A percentile compares a stretch with the other conserved stretches of the same genome.
phyloP scores from a whole-genome alignment of 192 early-diverging fungal species.

The Dissophora globulifera region DNA sequence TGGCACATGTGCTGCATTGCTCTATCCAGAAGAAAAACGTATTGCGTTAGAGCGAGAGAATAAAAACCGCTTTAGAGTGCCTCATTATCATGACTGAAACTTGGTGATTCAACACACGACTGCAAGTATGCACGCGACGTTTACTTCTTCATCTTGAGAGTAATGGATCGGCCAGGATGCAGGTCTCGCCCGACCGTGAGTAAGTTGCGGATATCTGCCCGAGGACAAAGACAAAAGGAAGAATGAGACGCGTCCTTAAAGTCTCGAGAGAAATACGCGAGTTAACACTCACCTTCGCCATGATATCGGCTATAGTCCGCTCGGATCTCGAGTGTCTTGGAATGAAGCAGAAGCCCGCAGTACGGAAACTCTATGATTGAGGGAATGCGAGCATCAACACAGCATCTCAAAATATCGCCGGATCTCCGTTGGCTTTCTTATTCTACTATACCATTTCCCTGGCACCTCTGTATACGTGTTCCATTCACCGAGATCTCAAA shows the following conservation, averaged over 20 bases:
- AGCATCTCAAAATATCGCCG: not conserved
- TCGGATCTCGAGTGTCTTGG: constrained; percentile 70
- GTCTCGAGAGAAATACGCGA: too few species aligned
- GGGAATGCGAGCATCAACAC: too few species aligned
- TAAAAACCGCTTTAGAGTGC: too few species aligned
- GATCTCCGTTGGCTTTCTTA: too few species aligned
- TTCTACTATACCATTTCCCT: constrained; percentile 25
- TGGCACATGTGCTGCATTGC: constrained; percentile 70
- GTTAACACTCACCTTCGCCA: constrained; percentile 42
- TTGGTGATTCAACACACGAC: too few species aligned
- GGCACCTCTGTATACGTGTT: constrained; percentile 21
- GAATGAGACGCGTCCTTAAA: not conserved
- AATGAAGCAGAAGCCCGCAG: constrained; percentile 85
- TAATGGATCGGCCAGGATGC: constrained; percentile 36
- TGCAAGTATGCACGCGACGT: too few species aligned
- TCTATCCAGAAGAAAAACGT: constrained; percentile 45
- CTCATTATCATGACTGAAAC: too few species aligned
- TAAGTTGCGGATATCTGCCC: constrained; percentile 28
- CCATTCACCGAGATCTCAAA: constrained; percentile 66
- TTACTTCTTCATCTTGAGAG: constrained; percentile 47
- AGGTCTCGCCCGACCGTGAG: constrained; percentile 26
- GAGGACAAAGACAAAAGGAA: not conserved
- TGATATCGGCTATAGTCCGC: constrained; percentile 74
- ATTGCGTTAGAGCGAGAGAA: too few species aligned
- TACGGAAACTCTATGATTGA: constrained; percentile 86